Base-by-base conservation (phyloP, 495 filamentous ascomycete genomes). In the Talaromyces thailandensis region DNA sequence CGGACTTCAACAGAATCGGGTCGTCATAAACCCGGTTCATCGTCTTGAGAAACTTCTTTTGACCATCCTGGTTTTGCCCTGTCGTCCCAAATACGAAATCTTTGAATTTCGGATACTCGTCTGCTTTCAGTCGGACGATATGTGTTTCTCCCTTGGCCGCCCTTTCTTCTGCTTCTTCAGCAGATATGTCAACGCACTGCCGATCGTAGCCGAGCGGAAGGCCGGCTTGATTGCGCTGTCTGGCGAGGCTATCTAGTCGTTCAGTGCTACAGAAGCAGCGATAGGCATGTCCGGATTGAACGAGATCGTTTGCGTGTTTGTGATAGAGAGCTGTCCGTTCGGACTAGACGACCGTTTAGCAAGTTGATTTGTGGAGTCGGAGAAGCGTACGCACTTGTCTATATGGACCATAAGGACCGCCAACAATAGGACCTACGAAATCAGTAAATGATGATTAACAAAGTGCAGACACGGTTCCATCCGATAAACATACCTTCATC, bases 241-340 rank as follows among this genome's bases (percentile, higher is more conserved):
- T 73, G 14, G 88, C 88, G 60, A 88, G 79, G 7, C 78, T 66
- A 56, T 87, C 79, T 14, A 96, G 80, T 12, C 88, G 82, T 62
- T 90, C 83, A 0, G 87, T 73, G 14, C 87, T 82, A 74, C 94
- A 98, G 75, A 98, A 98, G 73, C 94, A 98, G 60, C 92, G 84
- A 75, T 97, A 98, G 5, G 91, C 94, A 65, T 88, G 81, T 43
- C 86, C 90, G 26, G 81, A 77, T 5, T 80, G 64, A 35, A 97
- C 74, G 26, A 98, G 77, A n/a, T 83, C 75, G 11, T 88, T 68
- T 37, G 88, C 88, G 68, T 95, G 86, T 61, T 84, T 67, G 62
- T 78, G 79, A 68, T 98, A 96, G n/a, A 92, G 69, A 0, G 72
- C 70, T 12, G 87, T 85, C 65, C 94, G 81, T 69, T 96, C 87